These are phyloP conservation scores for Phoma sp. DNA, from an alignment of 2,329 filamentous ascomycete species.

Conservation along the genomic window DNA sequence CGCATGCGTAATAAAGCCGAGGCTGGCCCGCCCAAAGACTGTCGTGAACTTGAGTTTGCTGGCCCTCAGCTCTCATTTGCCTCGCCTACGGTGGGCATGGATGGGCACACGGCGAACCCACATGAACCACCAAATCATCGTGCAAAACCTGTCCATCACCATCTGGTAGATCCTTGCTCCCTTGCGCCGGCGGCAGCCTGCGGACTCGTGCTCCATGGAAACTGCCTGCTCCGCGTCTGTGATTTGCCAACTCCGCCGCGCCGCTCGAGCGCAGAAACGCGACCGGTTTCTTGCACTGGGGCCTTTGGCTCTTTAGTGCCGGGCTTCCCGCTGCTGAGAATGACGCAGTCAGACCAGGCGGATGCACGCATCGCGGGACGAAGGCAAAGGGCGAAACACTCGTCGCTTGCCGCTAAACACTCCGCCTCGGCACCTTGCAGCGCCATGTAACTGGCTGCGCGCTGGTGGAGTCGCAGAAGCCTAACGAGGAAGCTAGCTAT, in stretches of 20 bases:
- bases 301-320: slow-evolving; percentile 30
- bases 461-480: slow-evolving; percentile 10
- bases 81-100: slow-evolving; percentile 22
- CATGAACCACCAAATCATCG: slow-evolving; percentile 36
- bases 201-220: slow-evolving; percentile 27
- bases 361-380: slow-evolving; percentile 30
- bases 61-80: slow-evolving; percentile 32
- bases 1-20: slow-evolving; percentile 24
- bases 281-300: slow-evolving; percentile 19
- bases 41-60: slow-evolving; percentile 14
- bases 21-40: slow-evolving; percentile 24
- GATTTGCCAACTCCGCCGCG: slow-evolving; percentile 30
- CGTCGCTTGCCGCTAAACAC: slow-evolving; percentile 16
- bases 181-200: slow-evolving; percentile 33
- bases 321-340: slow-evolving; percentile 33
- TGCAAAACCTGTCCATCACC: slow-evolving; percentile 34
- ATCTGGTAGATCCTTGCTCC: slow-evolving; percentile 34
- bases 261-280: slow-evolving; percentile 22
- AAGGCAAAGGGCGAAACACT: slow-evolving; percentile 33
- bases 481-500: neutral
- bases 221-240: slow-evolving; percentile 14
- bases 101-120: slow-evolving; percentile 31
- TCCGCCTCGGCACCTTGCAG: slow-evolving; percentile 27
- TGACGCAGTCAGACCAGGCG: slow-evolving; percentile 41
- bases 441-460: slow-evolving; percentile 21